Conservation (phyloP, 2,329 filamentous ascomycete genomes). For the Domatiomyces globalis region DNA sequence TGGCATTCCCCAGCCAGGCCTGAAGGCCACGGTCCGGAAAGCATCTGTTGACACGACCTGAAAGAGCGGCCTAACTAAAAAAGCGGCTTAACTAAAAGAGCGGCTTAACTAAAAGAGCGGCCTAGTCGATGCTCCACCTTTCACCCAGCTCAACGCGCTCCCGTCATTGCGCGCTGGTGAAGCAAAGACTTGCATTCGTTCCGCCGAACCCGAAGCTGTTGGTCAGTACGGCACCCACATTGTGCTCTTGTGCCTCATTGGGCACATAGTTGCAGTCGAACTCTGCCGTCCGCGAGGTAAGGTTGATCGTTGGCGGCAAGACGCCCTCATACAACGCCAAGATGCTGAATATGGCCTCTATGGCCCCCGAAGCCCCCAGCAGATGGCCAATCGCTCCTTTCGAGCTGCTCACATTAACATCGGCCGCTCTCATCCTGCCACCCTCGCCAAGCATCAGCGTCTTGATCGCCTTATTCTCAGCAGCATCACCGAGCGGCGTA, state of each 20-base stretch:
- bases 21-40: conserved; percentile 11
- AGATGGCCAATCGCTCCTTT: conserved; percentile 90
- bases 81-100: too few relatives aligned
- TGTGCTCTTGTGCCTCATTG: conserved; percentile 51
- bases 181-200: conserved; percentile 67
- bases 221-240: conserved; percentile 61
- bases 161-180: conserved; percentile 1
- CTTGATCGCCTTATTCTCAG: conserved; percentile 74
- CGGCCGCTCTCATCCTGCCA: conserved; percentile 44
- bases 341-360: conserved; percentile 77
- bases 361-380: conserved; percentile 75
- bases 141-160: neutral
- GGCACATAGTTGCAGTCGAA: conserved; percentile 80
- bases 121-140: neutral
- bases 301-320: conserved; percentile 76
- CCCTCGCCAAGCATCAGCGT: conserved; percentile 59
- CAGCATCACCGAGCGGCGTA: conserved; percentile 69
- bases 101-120: conserved; percentile 1
- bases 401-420: conserved; percentile 78
- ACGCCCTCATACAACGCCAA: conserved; percentile 64
- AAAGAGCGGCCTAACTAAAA: neutral
- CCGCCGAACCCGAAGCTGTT: conserved; percentile 98
- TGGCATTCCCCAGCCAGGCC: conserved; percentile 8
- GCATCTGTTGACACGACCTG: conserved; percentile 12
- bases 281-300: conserved; percentile 50